A percentile compares a stretch with the other conserved stretches of the same genome.
These are phyloP conservation scores for Penicillium sp. DNA, from an alignment of 2,329 filamentous ascomycete genomes.

Conservation along the genomic window DNA sequence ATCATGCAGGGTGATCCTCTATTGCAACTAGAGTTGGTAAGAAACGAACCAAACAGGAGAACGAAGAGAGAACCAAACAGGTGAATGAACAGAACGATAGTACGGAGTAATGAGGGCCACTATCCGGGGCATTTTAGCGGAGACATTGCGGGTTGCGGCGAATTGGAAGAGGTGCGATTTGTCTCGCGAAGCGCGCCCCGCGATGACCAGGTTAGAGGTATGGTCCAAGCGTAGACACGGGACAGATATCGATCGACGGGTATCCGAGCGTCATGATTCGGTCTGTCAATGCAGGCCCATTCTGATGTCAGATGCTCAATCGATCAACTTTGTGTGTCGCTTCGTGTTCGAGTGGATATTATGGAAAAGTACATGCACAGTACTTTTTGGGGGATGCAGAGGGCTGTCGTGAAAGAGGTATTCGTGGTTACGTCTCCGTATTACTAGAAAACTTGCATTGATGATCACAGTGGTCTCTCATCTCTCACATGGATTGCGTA, in stretches of 20 bases:
- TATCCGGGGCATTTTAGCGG: neutral
- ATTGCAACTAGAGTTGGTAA: neutral
- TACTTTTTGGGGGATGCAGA: neutral
- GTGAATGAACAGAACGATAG: neutral
- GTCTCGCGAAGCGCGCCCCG: neutral
- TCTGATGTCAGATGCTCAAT: slow-evolving; percentile 10
- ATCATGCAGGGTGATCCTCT: neutral
- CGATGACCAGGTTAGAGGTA: neutral
- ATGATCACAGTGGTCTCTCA: neutral
- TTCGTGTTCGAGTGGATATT: neutral
- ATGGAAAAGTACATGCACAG: neutral
- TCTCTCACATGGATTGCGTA: neutral
- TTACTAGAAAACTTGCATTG: neutral
- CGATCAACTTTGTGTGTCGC: neutral
- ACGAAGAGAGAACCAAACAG: slow-evolving; percentile 1
- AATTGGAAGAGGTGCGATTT: neutral
- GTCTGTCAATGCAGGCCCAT: neutral
- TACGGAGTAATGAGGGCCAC: neutral
- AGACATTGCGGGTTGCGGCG: neutral
- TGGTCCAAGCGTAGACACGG: slow-evolving; percentile 5
- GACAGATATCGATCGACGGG: slow-evolving; percentile 6
- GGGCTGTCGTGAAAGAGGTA: neutral
- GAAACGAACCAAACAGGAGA: slow-evolving; percentile 2
- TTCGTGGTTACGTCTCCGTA: neutral
- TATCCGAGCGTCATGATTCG: slow-evolving; percentile 7